Percentiles rank a stretch among this genome's conserved stretches.
phyloP scores from a whole-genome alignment of 2,329 filamentous ascomycete species.

The Sclerotinia spermophila region DNA sequence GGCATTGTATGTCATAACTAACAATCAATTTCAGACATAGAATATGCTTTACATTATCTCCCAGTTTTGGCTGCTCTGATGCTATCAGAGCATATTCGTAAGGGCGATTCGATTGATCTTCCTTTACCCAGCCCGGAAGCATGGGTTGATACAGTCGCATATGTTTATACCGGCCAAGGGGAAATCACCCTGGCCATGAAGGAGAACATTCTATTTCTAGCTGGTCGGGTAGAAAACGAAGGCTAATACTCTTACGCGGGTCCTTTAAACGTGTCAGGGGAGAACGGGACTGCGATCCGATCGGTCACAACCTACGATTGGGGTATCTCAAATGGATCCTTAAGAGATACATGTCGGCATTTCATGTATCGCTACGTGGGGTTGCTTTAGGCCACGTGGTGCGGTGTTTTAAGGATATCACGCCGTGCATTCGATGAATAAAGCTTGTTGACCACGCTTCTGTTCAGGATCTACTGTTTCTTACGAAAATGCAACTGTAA shows the following conservation, averaged over 20 bases:
- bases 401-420: constrained; percentile 7
- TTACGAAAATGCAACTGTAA: constrained; percentile 11
- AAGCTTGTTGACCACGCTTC: background rate
- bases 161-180: constrained; percentile 52
- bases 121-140: constrained; percentile 54
- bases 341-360: constrained; percentile 3
- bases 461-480: background rate
- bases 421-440: constrained; percentile 7
- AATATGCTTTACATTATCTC: constrained; percentile 47
- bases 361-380: constrained; percentile 11
- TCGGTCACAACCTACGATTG: background rate
- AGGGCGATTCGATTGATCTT: constrained; percentile 54
- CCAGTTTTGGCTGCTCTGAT: constrained; percentile 55
- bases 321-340: background rate
- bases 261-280: background rate
- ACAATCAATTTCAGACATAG: constrained; percentile 41
- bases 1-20: background rate
- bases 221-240: constrained; percentile 40
- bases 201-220: constrained; percentile 54
- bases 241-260: constrained; percentile 12
- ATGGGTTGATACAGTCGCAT: constrained; percentile 54
- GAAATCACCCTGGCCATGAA: constrained; percentile 45
- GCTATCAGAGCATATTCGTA: constrained; percentile 49
- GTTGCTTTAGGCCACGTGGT: constrained; percentile 5
- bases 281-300: constrained; percentile 10